Percentiles rank a stretch among this genome's conserved stretches.
phyloP scores from a whole-genome alignment of 495 filamentous ascomycete species.

The Terfezia claveryi region DNA sequence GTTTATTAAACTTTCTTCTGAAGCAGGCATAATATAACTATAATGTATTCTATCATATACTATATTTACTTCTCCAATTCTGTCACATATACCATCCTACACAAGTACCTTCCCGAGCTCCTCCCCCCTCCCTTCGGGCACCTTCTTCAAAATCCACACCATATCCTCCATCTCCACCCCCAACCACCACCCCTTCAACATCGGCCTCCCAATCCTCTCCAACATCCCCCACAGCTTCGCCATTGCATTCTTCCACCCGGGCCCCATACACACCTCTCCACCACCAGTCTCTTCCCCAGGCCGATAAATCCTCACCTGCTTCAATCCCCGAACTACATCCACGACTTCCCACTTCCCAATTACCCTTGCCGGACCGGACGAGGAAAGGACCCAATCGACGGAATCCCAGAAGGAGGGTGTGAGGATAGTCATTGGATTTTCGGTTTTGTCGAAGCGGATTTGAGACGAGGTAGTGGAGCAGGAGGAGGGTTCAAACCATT shows the following conservation, averaged over 20 bases:
- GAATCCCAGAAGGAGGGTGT: conserved; percentile 50
- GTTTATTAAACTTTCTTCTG: too few relatives aligned
- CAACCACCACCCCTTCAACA: conserved; percentile 37
- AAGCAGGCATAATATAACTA: too few relatives aligned
- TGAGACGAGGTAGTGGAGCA: conserved; percentile 15
- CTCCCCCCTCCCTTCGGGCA: conserved; percentile 9
- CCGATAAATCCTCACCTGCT: conserved; percentile 41
- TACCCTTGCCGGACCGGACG: conserved; percentile 33
- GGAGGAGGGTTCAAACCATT: conserved; percentile 1
- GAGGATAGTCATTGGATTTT: conserved; percentile 32
- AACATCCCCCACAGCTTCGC: conserved; percentile 10
- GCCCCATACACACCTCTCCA: too few relatives aligned
- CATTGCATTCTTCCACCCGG: too few relatives aligned
- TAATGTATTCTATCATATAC: too few relatives aligned
- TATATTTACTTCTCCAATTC: too few relatives aligned
- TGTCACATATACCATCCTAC: background rate
- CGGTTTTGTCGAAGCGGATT: conserved; percentile 37
- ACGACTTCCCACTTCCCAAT: conserved; percentile 53
- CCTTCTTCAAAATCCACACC: conserved; percentile 34
- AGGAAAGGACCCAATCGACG: conserved; percentile 64
- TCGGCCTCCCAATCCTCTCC: conserved; percentile 16
- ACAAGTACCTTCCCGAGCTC: background rate
- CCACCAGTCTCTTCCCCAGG: conserved; percentile 24
- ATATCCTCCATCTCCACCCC: conserved; percentile 36
- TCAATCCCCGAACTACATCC: conserved; percentile 44